A percentile compares a stretch with the other conserved stretches of the same genome.
phyloP scores from a whole-genome alignment of 768 basidiomycete genomes.

The Lentinus brumalis region DNA sequence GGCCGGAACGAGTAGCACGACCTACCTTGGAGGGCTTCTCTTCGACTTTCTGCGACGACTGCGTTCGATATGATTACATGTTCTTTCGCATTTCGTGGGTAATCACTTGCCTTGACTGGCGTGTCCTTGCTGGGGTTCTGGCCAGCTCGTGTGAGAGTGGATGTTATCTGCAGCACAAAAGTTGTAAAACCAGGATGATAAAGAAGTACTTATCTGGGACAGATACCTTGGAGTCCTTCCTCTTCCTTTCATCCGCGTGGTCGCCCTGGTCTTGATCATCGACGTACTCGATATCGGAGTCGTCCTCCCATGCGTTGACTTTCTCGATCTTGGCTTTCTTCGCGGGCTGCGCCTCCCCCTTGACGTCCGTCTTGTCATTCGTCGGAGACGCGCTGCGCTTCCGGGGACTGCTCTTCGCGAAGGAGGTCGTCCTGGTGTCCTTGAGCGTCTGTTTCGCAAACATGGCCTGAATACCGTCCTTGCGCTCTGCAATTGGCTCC shows the following conservation, averaged over 20 bases:
- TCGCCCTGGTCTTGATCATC: slow-evolving; percentile 5
- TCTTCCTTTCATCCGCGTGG: neutral
- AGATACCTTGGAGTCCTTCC: neutral
- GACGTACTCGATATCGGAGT: slow-evolving; percentile 24
- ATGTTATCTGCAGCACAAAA: no score
- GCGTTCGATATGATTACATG: neutral
- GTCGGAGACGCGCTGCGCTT: slow-evolving; percentile 29
- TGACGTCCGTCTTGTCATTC: neutral
- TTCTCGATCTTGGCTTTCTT: slow-evolving; percentile 21
- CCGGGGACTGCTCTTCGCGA: slow-evolving; percentile 23
- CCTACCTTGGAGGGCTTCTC: neutral
- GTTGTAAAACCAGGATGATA: neutral
- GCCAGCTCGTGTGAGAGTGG: no score
- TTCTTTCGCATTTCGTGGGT: no score
- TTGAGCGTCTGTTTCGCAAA: slow-evolving; percentile 60
- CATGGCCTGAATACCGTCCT: slow-evolving; percentile 86
- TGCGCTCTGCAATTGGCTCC: slow-evolving; percentile 73
- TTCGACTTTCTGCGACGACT: neutral
- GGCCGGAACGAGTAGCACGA: neutral
- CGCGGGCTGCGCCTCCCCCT: neutral
- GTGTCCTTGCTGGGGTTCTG: no score
- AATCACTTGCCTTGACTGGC: no score
- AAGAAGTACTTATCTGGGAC: neutral
- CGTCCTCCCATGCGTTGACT: slow-evolving; percentile 28
- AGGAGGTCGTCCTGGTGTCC: neutral